Conservation (phyloP, 1,284 basidiomycete species). For the Fomitopsis schrenkii region DNA sequence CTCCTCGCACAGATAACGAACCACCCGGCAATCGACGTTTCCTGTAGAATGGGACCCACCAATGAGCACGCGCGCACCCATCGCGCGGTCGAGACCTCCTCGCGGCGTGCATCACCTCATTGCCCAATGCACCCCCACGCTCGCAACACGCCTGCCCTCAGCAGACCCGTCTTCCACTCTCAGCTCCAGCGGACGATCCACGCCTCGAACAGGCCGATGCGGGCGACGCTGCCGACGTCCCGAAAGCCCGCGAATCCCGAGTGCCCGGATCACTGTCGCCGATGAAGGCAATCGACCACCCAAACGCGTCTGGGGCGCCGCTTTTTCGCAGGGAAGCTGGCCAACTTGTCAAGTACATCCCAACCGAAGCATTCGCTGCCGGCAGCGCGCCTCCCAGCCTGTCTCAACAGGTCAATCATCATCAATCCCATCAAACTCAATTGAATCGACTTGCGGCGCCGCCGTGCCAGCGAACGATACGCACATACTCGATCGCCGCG, state of each 20-base stretch:
- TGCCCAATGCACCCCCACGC: neutral
- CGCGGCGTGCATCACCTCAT: neutral
- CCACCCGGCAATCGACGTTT: slow-evolving; percentile 4
- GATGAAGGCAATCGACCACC: neutral
- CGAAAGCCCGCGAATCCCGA: neutral
- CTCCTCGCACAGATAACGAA: neutral
- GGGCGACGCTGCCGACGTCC: neutral
- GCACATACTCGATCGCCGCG: neutral
- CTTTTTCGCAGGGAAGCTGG: neutral
- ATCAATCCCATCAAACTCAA: neutral
- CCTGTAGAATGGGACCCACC: neutral
- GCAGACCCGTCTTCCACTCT: neutral
- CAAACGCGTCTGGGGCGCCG: neutral
- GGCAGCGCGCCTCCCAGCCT: neutral
- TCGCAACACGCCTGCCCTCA: neutral
- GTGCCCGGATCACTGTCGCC: neutral
- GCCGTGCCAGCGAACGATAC: neutral
- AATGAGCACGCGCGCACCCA: neutral
- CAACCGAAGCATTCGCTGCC: neutral
- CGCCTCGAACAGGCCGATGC: neutral
- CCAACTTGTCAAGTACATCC: neutral
- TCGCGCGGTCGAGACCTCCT: neutral
- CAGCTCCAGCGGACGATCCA: neutral
- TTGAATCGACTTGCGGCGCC: neutral
- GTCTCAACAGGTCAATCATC: neutral